Evolutionary conservation across 345 rosid genomes (phyloP), one percentile per base, ranked within the genome.

Genomic region (Lenwebbia sp.): DNA sequence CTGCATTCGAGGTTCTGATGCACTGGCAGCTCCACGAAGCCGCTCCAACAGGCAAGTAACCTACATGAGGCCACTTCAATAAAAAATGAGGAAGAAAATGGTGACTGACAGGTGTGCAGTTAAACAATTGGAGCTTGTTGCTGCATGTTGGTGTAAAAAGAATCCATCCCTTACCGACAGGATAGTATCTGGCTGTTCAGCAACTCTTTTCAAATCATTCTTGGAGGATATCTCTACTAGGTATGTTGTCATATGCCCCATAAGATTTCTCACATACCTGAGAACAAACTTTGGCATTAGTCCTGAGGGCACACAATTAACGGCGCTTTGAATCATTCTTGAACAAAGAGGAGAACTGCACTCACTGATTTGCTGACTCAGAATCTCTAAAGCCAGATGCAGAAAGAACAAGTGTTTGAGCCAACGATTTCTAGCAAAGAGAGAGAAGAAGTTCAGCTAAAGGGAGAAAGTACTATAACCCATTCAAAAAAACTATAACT

Each of bases 1-100:
- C 90, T 96, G 99, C 47, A 93, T 94, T 88, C 99, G 94, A 85
- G 99, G 99, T 91, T 95, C 99, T 50, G 96, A 90, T 83, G 99
- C 99, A 91, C 91, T 86, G 52, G 98, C 99, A 56, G 99, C 99
- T 89, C 99, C 99, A 85, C 99, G 96, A 90, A 97, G 94, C 86
- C 99, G 88, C 89, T 96, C 99, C 90, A 97, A 87, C 84, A 95
- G 92, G 92, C 97, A 95, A 89, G 94, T 94, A 86, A 96, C 96
- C 99, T 97, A 87, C 87, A 92, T 54, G 44, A 87, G 83, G 86
- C 75, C 83, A 83, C 47, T 70, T 19, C 47, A 37, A 70, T 70
- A 6, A 70, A 70, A 37, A 70, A 70, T 70, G 47, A 70, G 78
- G 47, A 70, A 70, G 78, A 70, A 70, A 10, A 70, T 70, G 78